Evolutionary conservation across 169 alveolate species (phyloP), one percentile per base, ranked within the genome.

Genomic region (Eimeria necatrix): DNA sequence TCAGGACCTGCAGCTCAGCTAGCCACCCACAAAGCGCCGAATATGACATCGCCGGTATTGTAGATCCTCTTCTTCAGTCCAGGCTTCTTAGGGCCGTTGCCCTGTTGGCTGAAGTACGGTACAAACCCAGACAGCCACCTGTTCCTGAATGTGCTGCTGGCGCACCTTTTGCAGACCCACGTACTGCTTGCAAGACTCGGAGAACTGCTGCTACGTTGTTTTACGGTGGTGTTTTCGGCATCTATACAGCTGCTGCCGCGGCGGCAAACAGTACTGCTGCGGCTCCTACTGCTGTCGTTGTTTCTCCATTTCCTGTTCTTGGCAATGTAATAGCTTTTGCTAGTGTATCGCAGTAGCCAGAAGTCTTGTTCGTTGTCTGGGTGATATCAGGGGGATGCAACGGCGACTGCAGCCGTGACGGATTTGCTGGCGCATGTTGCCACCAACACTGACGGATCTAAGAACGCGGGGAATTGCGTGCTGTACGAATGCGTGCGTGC

Each of bases 401-500:
- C 97, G 32, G 98, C 98, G 41, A 96, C 98, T 93, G 99, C 98
- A 61, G 99, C 98, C 76, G 97, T 98, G 97, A 97, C 97, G 71
- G 98, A 98, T 94, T 96, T 98, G 52, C 94, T 99, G 81, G 99
- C 99, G 56, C 98, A 98, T 80, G 98, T 99, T 52, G 99, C 99
- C 64, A 98, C 99, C 18, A 99, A 99, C 96, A 98, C 99, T 4
- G 99, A 98, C 89, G 97, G 98, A 59, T 91, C 98, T 73, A 99
- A 98, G 96, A 99, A 99, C 96, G 99, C 99, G n/a, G 99, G 99
- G 59, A 98, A 99, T 97, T 98, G 99, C 32, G 99, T 99, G 48
- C 96, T 99, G 93, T 99, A 99, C 95, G 99, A 99, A 94, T 99
- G 99, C 96, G 99, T 99, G 22, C 95, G 99, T 95, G 98, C 99